Evolutionary conservation across 768 basidiomycete species (phyloP), one percentile per base, ranked within the genome.

Genomic region (Harrya chromipes): DNA sequence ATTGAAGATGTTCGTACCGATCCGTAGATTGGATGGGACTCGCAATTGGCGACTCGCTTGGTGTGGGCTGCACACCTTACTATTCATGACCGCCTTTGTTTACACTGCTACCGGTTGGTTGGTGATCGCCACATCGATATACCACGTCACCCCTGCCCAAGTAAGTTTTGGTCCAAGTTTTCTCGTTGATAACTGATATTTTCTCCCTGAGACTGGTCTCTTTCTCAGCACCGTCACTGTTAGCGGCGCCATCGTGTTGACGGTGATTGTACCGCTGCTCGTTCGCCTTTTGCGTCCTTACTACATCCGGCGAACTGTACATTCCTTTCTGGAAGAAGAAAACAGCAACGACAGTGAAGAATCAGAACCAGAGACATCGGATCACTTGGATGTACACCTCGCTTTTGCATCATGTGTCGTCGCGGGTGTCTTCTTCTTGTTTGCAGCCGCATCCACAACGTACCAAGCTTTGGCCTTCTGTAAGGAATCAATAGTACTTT

Each of bases 311-410:
- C 17, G 19, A 11, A 34, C 20, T 8, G 7, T 4, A 9, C 19
- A 12, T 17, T 17, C 40, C 10, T 17, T 8, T 27, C 19, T 40
- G 4, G 24, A 14, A 5, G 34, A 52, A 31, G 40, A 51, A 36
- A 37, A 36, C n/a, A 14, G 13, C 2, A 1, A 2, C 19, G 16
- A 47, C 16, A 10, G 12, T 8, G 44, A 42, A 17, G 38, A 33
- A 29, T 16, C 7, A 13, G 48, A 35, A 40, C 9, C 16, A 11
- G 47, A 45, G 23, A 58, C 63, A 1, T 58, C 65, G 0, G 70
- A 71, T 48, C 56, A 19, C 9, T 46, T 71, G 17, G 63, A 71
- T 34, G 55, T 66, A 14, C 65, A 71, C 42, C 21, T 70, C 27
- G 52, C 54, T 19, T 24, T 68, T 24, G 45, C 37, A 7, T 51